Base-by-base conservation (phyloP, 2,329 filamentous ascomycete genomes). In the Cyclaneusma minus region DNA sequence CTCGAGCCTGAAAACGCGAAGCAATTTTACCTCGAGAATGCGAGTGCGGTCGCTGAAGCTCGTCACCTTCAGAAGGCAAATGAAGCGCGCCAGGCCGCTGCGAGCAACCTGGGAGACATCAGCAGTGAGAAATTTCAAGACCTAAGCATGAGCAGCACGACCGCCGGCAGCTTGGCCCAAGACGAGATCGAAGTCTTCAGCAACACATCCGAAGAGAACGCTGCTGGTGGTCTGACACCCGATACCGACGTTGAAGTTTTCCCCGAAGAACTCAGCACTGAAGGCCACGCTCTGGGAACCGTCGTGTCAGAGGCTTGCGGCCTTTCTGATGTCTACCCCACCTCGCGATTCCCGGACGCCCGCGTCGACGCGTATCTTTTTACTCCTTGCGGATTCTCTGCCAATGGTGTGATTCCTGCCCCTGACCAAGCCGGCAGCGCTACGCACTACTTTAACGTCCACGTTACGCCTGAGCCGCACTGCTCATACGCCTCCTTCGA, bases 401-500 rank as follows among this genome's bases (percentile, higher is more conserved):
- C 89, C 50, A 98, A 98, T 45, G 89, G 84, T 28, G 85, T 98
- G 12, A 69, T 98, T 21, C 89, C 89, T 5, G 75, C 83, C 25
- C 73, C 81, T 0, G 58, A 66, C 9, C 58, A 62, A 27, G 55
- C 56, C 17, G 59, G 48, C 37, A 46, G 41, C 25, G 56, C 48
- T 55, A 61, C 32, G 46, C 84, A 95, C 55, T 98, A 98, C 58
- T 98, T 94, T 56, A 98, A 87, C 1, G 89, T 98, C 13, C 89
- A 98, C 48, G 89, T 98, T 38, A 98, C 89, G 0, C 89, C 89
- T 1, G 89, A 98, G 62, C 83, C 87, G 9, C 74, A 93, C 44
- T 98, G 87, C 61, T 94, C 85, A 4, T 98, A 92, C 50, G 89
- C 89, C 18, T 94, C 84, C 2, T 98, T 98, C 48, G 89, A 98